A percentile compares a stretch with the other conserved stretches of the same genome.
Conservation (phyloP, 257 asterid genomes). For the Plantago major region DNA sequence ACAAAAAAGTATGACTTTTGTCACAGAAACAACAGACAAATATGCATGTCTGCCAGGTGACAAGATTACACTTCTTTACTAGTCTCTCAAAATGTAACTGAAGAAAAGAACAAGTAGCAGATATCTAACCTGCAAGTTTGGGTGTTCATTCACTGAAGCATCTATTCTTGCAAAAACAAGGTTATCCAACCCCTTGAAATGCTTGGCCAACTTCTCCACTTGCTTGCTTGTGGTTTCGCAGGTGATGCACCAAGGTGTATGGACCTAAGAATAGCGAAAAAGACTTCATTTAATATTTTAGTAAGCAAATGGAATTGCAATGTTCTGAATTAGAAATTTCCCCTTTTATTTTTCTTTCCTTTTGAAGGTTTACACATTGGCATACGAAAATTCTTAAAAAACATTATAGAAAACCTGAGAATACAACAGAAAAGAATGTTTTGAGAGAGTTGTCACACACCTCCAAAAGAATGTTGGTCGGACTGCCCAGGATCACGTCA, state of each 20-base stretch:
- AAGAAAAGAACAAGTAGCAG: background rate
- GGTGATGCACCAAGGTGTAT: conserved; percentile 92
- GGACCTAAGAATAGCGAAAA: conserved; percentile 37
- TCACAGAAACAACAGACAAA: background rate
- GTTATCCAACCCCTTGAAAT: conserved; percentile 77
- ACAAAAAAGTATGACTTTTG: background rate
- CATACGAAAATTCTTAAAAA: background rate
- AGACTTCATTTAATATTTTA: conserved; percentile 1
- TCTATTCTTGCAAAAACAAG: conserved; percentile 80
- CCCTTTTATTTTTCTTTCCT: background rate
- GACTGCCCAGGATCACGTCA: conserved; percentile 55
- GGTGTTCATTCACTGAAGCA: conserved; percentile 87
- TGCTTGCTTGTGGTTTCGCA: conserved; percentile 89
- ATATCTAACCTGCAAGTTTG: conserved; percentile 51
- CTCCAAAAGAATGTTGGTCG: conserved; percentile 69
- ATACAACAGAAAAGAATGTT: background rate
- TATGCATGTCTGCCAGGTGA: background rate
- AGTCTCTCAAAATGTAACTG: background rate
- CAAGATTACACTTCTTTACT: background rate
- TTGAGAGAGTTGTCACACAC: conserved; percentile 30
- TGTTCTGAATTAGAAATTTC: background rate
- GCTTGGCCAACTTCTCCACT: conserved; percentile 90
- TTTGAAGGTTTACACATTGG: background rate
- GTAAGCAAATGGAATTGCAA: background rate
- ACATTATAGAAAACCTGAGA: too few species aligned